Evolutionary conservation across 1,139 yeast genomes (phyloP).

Genomic region (Saccharomyces hybrid): DNA sequence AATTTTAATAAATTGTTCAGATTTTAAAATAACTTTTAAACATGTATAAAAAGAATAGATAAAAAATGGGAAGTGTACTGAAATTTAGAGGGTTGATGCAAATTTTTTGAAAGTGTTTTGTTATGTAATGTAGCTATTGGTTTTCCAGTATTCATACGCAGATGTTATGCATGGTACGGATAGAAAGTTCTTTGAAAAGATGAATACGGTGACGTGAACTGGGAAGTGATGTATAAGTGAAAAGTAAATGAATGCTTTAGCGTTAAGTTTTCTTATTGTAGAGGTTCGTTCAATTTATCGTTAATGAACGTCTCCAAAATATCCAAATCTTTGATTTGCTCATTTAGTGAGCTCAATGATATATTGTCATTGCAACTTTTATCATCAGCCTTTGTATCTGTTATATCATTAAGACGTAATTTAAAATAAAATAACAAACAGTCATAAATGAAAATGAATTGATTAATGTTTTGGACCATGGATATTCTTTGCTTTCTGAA

Average conservation of each 20-base stretch:
- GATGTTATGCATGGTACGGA: not conserved
- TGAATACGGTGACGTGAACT: too few species aligned
- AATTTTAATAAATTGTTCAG: not conserved
- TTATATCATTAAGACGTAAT: constrained; percentile 10
- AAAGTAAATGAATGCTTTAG: not conserved
- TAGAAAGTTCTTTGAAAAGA: not conserved
- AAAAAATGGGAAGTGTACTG: not conserved
- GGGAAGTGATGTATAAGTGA: too few species aligned
- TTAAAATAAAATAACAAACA: constrained; percentile 33
- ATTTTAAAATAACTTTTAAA: not conserved
- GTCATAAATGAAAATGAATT: constrained; percentile 68
- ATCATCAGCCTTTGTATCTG: constrained; percentile 6
- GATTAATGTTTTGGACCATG: constrained; percentile 79
- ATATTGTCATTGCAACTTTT: not conserved
- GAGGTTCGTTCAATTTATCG: constrained; percentile 1
- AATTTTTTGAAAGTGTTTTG: not conserved
- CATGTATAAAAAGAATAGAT: not conserved
- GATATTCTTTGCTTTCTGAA: constrained; percentile 69
- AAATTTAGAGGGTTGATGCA: not conserved
- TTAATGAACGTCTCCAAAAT: not conserved
- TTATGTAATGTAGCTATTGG: not conserved
- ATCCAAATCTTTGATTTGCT: not conserved
- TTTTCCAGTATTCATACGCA: not conserved
- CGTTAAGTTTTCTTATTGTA: not conserved
- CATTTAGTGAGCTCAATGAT: not conserved